A percentile compares a stretch with the other conserved stretches of the same genome.
phyloP scores from a whole-genome alignment of 2,329 filamentous ascomycete genomes.

The Rhynchosporium agropyri region DNA sequence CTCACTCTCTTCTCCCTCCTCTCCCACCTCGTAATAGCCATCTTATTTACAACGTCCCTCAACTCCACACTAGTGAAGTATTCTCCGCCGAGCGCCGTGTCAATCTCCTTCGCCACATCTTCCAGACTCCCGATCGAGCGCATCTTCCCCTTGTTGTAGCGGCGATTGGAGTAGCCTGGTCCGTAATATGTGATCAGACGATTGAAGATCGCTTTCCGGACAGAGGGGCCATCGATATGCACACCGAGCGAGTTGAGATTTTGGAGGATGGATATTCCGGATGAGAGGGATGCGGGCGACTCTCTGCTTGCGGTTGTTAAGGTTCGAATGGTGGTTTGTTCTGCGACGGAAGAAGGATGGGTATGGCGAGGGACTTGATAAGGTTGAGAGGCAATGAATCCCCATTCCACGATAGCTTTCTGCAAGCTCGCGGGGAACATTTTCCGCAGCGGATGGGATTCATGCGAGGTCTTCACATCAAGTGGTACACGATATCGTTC shows the following conservation, averaged over 20 bases:
- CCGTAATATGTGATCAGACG: conserved; percentile 39
- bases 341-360: background rate
- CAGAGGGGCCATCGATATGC: conserved; percentile 24
- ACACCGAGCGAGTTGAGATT: conserved; percentile 30
- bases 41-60: background rate
- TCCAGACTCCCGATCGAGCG: conserved; percentile 26
- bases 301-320: too few relatives aligned
- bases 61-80: conserved; percentile 22
- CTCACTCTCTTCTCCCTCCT: background rate
- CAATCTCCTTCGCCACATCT: conserved; percentile 25
- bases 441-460: conserved; percentile 42
- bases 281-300: conserved; percentile 21
- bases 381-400: conserved; percentile 44
- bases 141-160: conserved; percentile 28
- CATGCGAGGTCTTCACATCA: conserved; percentile 31
- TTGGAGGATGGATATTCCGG: conserved; percentile 37
- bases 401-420: conserved; percentile 52
- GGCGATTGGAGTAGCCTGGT: conserved; percentile 29
- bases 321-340: background rate
- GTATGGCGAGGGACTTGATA: background rate
- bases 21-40: background rate
- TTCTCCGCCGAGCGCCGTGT: conserved; percentile 31
- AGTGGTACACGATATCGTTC: conserved; percentile 21
- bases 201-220: conserved; percentile 34
- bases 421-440: conserved; percentile 50